phyloP scores from a whole-genome alignment of 2,329 filamentous ascomycete species.

The Akanthomyces dipterigenus region DNA sequence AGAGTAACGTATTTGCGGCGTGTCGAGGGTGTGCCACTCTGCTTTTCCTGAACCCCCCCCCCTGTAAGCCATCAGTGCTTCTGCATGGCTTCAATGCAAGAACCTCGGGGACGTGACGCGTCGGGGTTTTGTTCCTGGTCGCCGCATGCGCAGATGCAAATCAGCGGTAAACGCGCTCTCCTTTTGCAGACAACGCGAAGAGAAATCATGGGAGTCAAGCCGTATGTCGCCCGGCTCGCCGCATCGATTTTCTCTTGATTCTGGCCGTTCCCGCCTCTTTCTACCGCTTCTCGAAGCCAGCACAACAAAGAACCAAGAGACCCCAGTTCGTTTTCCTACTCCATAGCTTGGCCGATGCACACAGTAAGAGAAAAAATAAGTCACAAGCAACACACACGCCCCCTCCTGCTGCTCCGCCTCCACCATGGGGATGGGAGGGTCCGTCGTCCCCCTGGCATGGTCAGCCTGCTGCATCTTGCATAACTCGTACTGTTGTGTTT shows the following conservation, averaged over 20 bases:
- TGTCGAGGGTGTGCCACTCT: neutral
- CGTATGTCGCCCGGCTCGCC: neutral
- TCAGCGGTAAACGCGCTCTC: too few relatives aligned
- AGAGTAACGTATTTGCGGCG: too few relatives aligned
- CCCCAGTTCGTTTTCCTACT: too few relatives aligned
- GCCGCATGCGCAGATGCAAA: neutral
- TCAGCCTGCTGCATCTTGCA: slow-evolving; percentile 6
- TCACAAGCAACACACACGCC: neutral
- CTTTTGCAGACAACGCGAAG: too few relatives aligned
- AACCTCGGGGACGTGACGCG: neutral
- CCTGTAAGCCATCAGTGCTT: neutral
- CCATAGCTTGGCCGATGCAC: too few relatives aligned
- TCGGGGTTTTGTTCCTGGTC: neutral
- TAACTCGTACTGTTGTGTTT: too few relatives aligned
- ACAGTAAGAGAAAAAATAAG: too few relatives aligned
- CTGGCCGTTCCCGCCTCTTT: too few relatives aligned
- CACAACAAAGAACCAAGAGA: neutral
- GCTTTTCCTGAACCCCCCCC: neutral
- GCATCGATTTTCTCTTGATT: neutral
- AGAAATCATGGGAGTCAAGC: neutral
- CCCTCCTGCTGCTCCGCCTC: neutral
- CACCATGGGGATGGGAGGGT: too few relatives aligned
- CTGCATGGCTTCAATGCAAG: neutral
- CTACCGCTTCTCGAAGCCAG: neutral
- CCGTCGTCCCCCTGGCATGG: neutral